Conservation (phyloP, 805 yeast genomes). For the Kazachstania bromeliacearum region DNA sequence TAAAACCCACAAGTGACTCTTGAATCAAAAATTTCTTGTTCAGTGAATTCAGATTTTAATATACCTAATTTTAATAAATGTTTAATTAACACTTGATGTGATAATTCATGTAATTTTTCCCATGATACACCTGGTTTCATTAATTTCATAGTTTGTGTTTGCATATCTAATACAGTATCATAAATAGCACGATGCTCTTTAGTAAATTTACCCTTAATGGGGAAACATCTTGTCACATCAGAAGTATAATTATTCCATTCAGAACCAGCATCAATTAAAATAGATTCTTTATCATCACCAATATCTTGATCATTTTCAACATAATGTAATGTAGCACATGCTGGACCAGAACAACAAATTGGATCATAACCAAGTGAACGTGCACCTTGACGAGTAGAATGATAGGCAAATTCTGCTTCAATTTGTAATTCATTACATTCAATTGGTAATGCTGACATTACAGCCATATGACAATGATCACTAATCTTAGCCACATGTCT, state of each 20-base stretch:
- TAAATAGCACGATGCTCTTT: slow-evolving; percentile 79
- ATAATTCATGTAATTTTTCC: slow-evolving; percentile 74
- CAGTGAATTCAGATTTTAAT: slow-evolving; percentile 47
- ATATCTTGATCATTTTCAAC: slow-evolving; percentile 66
- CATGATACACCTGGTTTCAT: slow-evolving; percentile 77
- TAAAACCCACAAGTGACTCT: slow-evolving; percentile 69
- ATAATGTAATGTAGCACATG: slow-evolving; percentile 86
- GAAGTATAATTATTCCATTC: slow-evolving; percentile 91
- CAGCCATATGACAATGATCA: slow-evolving; percentile 82
- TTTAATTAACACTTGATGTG: slow-evolving; percentile 69
- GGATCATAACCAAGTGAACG: slow-evolving; percentile 88
- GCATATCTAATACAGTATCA: slow-evolving; percentile 76
- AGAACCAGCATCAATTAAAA: slow-evolving; percentile 93
- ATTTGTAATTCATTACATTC: slow-evolving; percentile 83
- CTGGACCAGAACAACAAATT: slow-evolving; percentile 88
- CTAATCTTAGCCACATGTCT: slow-evolving; percentile 75
- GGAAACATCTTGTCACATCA: slow-evolving; percentile 94
- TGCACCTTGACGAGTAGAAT: slow-evolving; percentile 88
- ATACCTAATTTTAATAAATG: slow-evolving; percentile 68
- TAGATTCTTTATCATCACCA: slow-evolving; percentile 48
- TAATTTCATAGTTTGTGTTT: slow-evolving; percentile 52
- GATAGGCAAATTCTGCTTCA: slow-evolving; percentile 92
- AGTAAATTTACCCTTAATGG: slow-evolving; percentile 82
- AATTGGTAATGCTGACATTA: slow-evolving; percentile 85
- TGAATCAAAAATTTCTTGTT: slow-evolving; percentile 60